A percentile compares a stretch with the other conserved stretches of the same genome.
Evolutionary conservation across 1,284 basidiomycete species (phyloP).

Genomic region (Nidula niveotomentosa): DNA sequence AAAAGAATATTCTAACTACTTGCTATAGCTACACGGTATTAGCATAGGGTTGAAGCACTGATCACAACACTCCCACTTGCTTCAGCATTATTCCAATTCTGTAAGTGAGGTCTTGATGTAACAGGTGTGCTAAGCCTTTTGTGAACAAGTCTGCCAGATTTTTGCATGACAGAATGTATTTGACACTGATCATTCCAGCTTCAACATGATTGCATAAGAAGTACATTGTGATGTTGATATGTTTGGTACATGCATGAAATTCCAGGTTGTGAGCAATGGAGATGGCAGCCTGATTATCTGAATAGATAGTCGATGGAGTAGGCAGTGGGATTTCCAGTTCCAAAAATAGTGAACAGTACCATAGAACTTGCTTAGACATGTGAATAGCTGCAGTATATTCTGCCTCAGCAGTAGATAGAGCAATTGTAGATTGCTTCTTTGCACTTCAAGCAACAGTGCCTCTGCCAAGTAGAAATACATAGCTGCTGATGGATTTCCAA

Average conservation of each 20-base stretch:
- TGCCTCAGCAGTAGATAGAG: too few species aligned
- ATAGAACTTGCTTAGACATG: slow-evolving; percentile 31
- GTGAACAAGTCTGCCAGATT: too few species aligned
- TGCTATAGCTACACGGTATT: too few species aligned
- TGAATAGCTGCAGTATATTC: slow-evolving; percentile 30
- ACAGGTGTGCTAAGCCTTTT: too few species aligned
- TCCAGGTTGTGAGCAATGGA: slow-evolving; percentile 24
- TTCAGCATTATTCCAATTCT: neutral
- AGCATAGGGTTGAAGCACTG: too few species aligned
- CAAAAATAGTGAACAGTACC: slow-evolving; percentile 21
- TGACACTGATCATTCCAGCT: neutral
- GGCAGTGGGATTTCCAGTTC: slow-evolving; percentile 14
- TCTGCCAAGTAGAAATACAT: slow-evolving; percentile 22
- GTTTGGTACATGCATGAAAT: slow-evolving; percentile 28
- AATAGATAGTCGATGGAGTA: slow-evolving; percentile 13
- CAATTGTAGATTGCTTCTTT: slow-evolving; percentile 29
- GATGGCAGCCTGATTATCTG: slow-evolving; percentile 32
- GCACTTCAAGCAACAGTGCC: slow-evolving; percentile 34
- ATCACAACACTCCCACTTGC: neutral
- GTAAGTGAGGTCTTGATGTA: neutral
- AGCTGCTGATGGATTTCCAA: slow-evolving; percentile 27
- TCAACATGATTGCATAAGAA: slow-evolving; percentile 26
- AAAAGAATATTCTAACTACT: too few species aligned
- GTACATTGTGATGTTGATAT: slow-evolving; percentile 36
- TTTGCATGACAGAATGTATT: too few species aligned